These are phyloP conservation scores for Micractinium conductrix DNA, from an alignment of 139 green algal species.

Conservation along the genomic window DNA sequence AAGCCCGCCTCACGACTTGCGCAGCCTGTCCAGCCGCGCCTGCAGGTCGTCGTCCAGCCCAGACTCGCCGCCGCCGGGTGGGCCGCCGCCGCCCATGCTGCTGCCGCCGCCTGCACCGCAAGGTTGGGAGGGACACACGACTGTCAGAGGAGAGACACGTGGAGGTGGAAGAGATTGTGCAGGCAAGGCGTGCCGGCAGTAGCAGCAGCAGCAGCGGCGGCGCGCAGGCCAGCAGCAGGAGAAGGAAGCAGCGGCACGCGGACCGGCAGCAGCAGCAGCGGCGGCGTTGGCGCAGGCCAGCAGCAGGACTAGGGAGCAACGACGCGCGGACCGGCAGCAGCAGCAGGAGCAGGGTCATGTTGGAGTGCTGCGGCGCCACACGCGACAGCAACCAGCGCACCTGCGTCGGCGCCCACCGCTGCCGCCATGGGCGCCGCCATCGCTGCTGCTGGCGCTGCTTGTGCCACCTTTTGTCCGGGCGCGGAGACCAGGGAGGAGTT, in stretches of 20 bases:
- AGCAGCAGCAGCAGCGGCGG: too few relatives aligned
- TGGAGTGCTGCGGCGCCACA: not conserved
- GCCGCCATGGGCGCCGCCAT: constrained; percentile 32
- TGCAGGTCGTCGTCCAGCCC: constrained; percentile 87
- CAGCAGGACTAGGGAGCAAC: too few relatives aligned
- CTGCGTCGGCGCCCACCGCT: constrained; percentile 33
- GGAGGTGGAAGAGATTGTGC: too few relatives aligned
- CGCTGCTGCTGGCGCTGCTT: not conserved
- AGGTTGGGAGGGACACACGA: too few relatives aligned
- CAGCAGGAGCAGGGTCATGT: too few relatives aligned
- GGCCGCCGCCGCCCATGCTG: constrained; percentile 37
- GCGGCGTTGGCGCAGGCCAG: too few relatives aligned
- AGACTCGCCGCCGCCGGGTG: constrained; percentile 22
- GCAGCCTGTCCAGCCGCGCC: constrained; percentile 79
- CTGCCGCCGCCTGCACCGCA: constrained; percentile 7
- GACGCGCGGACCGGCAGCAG: too few relatives aligned
- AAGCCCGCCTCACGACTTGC: constrained; percentile 58
- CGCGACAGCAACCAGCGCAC: not conserved
- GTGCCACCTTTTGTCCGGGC: constrained; percentile 17
- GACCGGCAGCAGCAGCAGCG: too few relatives aligned
- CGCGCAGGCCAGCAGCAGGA: too few relatives aligned
- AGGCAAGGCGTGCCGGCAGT: too few relatives aligned
- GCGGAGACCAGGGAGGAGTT: constrained; percentile 44
- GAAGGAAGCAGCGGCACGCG: too few relatives aligned
- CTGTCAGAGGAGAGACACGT: too few relatives aligned